Base-by-base conservation (phyloP, 352 stramenopile genomes). In the Globisporangium alternatum region DNA sequence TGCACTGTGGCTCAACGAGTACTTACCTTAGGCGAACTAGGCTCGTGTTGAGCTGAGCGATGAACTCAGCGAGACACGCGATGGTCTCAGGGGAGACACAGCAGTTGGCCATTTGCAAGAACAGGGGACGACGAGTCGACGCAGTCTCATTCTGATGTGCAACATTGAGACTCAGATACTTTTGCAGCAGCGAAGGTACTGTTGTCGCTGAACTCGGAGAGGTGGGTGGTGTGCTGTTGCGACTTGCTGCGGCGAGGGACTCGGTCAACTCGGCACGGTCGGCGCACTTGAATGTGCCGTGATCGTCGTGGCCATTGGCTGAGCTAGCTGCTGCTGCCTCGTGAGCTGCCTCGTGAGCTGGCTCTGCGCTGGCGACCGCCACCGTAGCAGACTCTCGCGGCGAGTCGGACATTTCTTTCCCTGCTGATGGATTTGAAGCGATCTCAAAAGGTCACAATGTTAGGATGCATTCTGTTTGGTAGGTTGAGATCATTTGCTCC, bases 11-110 rank as follows among this genome's bases (percentile, higher is more conserved):
- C 43, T 13, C 57, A 19, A 3, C 21, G 6, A 25, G 17, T 17
- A 60, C 65, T 55, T 47, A 80, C 74, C 69, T 67, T 3, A 81
- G 61, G 22, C 60, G 69, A 67, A 81, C 51, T 39, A 81, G 48
- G 31, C 60, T 56, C 5, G 66, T 77, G 59, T 78, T 78, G 51
- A 78, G 43, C 58, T 67, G 60, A 22, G 65, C 49, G 19, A 71
- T 41, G 30, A 63, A 82, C n/a, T 59, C 70, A 30, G 69, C 28
- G n/a, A 82, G 55, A 45, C 47, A 55, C 5, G 48, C 48, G 33
- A 82, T 48, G 5, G 49, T 58, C 41, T 67, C n/a, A 5, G 51
- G 55, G 10, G 61, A 70, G 30, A 73, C 61, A 43, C 28, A 64
- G 39, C 52, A 55, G 21, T 57, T 65, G n/a, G 37, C 25, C 69